These are phyloP conservation scores for Pyronema domesticum DNA, from an alignment of 495 filamentous ascomycete species.

Conservation along the genomic window DNA sequence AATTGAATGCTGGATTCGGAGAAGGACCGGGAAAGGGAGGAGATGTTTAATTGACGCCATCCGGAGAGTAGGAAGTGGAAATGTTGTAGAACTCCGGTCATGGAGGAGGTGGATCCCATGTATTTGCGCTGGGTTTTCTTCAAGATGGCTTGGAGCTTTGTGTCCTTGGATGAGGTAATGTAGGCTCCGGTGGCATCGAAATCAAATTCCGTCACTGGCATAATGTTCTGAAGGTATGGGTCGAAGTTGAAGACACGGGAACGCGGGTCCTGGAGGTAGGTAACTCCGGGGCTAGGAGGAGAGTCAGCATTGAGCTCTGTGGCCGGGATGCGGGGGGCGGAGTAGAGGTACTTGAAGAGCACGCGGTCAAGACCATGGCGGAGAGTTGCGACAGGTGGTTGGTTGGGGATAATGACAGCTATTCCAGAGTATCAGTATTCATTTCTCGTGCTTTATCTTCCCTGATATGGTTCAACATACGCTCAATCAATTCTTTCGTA, in stretches of 20 bases:
- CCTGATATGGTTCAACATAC: no score
- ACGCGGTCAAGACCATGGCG: conserved; percentile 73
- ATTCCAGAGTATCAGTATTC: conserved; percentile 4
- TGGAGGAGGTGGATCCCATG: conserved; percentile 86
- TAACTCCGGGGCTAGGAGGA: conserved; percentile 54
- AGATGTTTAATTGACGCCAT: conserved; percentile 55
- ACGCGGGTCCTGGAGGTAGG: conserved; percentile 73
- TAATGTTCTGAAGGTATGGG: conserved; percentile 75
- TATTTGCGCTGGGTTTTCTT: conserved; percentile 56
- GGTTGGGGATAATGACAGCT: conserved; percentile 20
- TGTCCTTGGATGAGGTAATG: conserved; percentile 75
- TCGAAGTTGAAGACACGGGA: conserved; percentile 90
- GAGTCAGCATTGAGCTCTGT: conserved; percentile 7
- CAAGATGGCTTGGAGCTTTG: conserved; percentile 46
- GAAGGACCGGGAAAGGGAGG: conserved; percentile 49
- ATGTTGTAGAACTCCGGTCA: conserved; percentile 71
- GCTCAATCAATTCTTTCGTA: no score
- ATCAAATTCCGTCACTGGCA: conserved; percentile 83
- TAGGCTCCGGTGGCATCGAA: conserved; percentile 69
- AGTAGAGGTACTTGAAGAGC: conserved; percentile 54
- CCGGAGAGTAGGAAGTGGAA: conserved; percentile 83
- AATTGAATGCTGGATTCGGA: conserved; percentile 40
- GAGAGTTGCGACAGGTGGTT: conserved; percentile 48
- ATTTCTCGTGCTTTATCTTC: not conserved
- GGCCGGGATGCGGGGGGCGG: not conserved